A percentile compares a stretch with the other conserved stretches of the same genome.
Conservation (phyloP, 2,329 filamentous ascomycete species). For the Pestalotiopsis fici region DNA sequence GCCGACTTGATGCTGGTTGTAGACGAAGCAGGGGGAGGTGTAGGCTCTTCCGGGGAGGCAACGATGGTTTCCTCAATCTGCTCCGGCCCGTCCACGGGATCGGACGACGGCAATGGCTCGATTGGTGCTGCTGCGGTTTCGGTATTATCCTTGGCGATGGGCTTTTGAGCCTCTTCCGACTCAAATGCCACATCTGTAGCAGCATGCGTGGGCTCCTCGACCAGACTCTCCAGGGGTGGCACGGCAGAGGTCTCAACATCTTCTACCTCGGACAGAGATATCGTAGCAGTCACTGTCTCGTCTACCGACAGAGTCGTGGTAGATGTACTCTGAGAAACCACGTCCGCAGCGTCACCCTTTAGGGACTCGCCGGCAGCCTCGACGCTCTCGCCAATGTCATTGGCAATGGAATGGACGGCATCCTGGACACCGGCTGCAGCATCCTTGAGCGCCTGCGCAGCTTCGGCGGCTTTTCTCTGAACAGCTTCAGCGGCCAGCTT, state of each 20-base stretch:
- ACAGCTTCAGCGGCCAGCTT: slow-evolving; percentile 53
- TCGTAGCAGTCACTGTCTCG: slow-evolving; percentile 29
- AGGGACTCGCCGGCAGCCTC: slow-evolving; percentile 17
- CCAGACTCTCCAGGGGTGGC: slow-evolving; percentile 21
- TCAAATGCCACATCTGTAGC: slow-evolving; percentile 7
- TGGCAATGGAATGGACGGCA: slow-evolving; percentile 12
- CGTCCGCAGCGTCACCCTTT: slow-evolving; percentile 31
- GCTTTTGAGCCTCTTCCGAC: not conserved
- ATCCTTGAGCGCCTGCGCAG: slow-evolving; percentile 24
- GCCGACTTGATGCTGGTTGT: slow-evolving; percentile 42
- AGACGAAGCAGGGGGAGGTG: slow-evolving; percentile 19
- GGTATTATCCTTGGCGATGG: not conserved
- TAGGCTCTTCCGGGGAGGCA: slow-evolving; percentile 24
- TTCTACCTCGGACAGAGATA: slow-evolving; percentile 19
- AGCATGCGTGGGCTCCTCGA: slow-evolving; percentile 20
- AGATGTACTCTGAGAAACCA: slow-evolving; percentile 18
- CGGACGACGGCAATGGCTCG: slow-evolving; percentile 19
- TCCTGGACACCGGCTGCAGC: slow-evolving; percentile 19
- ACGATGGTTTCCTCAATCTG: slow-evolving; percentile 36
- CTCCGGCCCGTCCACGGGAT: slow-evolving; percentile 23
- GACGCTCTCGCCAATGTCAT: slow-evolving; percentile 4
- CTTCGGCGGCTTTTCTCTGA: slow-evolving; percentile 23
- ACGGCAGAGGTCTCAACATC: slow-evolving; percentile 22
- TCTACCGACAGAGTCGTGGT: slow-evolving; percentile 20
- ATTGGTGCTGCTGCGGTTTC: slow-evolving; percentile 27